These are phyloP conservation scores for Penstemon eatonii DNA, from an alignment of 257 asterid species.

Conservation along the genomic window DNA sequence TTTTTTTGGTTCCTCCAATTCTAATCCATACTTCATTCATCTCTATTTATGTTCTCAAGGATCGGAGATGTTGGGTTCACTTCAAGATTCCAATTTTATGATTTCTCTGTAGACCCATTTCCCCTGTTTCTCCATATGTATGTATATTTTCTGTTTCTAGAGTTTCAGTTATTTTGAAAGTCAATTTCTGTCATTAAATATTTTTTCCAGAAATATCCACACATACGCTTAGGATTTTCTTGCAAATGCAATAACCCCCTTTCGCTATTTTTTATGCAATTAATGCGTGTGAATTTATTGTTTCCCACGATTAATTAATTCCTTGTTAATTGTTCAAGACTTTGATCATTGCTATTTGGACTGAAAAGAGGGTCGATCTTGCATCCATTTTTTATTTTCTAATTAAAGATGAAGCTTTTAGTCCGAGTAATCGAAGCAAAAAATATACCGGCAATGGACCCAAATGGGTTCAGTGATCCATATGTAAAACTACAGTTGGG, in stretches of 20 bases:
- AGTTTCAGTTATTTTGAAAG: constrained; percentile 3
- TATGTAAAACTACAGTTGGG: constrained; percentile 90
- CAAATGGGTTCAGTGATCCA: constrained; percentile 92
- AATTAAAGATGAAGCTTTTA: constrained; percentile 64
- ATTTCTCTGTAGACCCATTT: constrained; percentile 27
- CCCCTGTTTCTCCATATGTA: background rate
- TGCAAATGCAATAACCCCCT: constrained; percentile 27
- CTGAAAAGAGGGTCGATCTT: constrained; percentile 3
- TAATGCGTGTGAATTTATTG: constrained; percentile 21
- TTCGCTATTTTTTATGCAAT: constrained; percentile 25
- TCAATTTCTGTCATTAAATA: constrained; percentile 1
- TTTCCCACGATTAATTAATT: background rate
- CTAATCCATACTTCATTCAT: too few relatives aligned
- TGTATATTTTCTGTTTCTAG: constrained; percentile 8
- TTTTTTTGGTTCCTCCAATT: too few relatives aligned
- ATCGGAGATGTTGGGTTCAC: background rate
- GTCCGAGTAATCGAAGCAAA: constrained; percentile 90
- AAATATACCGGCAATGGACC: constrained; percentile 80
- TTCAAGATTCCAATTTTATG: constrained; percentile 31
- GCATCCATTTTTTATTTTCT: background rate
- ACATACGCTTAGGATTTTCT: constrained; percentile 3
- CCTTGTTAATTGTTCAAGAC: constrained; percentile 24
- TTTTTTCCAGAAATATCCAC: constrained; percentile 1
- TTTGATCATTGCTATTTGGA: constrained; percentile 11
- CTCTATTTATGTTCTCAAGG: too few relatives aligned